A percentile compares a stretch with the other conserved stretches of the same genome.
Evolutionary conservation across 2,329 filamentous ascomycete species (phyloP).

Genomic region (Aspergillus brunneoviolaceus): DNA sequence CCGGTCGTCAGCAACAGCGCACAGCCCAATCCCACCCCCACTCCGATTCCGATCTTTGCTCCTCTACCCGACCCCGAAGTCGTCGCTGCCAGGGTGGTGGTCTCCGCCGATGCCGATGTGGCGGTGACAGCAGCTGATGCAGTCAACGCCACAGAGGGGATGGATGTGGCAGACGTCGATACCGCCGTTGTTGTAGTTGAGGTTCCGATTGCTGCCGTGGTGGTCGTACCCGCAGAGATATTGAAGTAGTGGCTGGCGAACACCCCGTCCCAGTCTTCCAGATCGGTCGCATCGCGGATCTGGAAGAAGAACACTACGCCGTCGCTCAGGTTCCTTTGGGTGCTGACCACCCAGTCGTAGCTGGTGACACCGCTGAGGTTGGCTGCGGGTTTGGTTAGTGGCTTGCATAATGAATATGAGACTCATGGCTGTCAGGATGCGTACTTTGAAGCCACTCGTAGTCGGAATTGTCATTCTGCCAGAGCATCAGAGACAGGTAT

Average conservation of each 20-base stretch:
- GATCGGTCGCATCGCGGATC: background rate
- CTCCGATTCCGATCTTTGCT: too few relatives aligned
- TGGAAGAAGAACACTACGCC: slow-evolving; percentile 1
- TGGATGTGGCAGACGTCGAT: background rate
- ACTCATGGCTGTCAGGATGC: background rate
- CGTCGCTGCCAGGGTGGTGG: too few relatives aligned
- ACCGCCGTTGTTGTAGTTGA: background rate
- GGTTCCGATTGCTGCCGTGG: background rate
- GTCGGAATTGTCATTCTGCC: slow-evolving; percentile 2
- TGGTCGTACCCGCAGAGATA: background rate
- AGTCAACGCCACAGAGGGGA: background rate
- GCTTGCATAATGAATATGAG: too few relatives aligned
- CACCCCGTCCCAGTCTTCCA: background rate
- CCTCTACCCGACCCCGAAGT: too few relatives aligned
- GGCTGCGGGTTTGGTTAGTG: background rate
- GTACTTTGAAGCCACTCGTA: slow-evolving; percentile 5
- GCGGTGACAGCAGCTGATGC: background rate
- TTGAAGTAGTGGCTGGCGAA: background rate
- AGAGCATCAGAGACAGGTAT: background rate
- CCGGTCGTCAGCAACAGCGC: too few relatives aligned
- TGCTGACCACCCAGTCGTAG: slow-evolving; percentile 3
- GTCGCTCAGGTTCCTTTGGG: background rate
- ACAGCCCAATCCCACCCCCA: too few relatives aligned
- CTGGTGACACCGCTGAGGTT: background rate
- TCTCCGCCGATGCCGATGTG: too few relatives aligned